Evolutionary conservation across 345 rosid genomes (phyloP), one percentile per base, ranked within the genome.

Genomic region (Clausena lansium): DNA sequence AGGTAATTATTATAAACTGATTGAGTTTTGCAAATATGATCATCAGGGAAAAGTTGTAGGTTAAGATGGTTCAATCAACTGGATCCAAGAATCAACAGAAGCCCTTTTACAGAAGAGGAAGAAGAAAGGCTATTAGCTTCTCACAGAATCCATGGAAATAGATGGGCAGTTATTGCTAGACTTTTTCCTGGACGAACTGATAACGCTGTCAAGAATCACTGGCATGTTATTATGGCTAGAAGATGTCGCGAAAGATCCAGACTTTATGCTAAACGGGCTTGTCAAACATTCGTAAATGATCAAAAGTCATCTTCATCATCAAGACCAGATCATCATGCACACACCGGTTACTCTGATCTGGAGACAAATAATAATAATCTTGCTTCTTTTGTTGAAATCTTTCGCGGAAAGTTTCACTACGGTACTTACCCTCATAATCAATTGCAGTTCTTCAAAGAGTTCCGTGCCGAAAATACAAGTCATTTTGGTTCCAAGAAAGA

Each of bases 141-240:
- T 58, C 99, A 95, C 28, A 79, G 93, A 74, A 85, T 95, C 82
- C 97, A 95, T 33, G 99, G 99, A 22, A 95, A 95, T 70, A 86
- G 91, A 79, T 95, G 99, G 98, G 91, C 99, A 0, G 83, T 91
- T 63, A 95, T 95, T 32, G 93, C 98, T 1, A 86, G 93, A 80
- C 85, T 86, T 38, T 95, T 95, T 60, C 97, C 98, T 0, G 99
- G 99, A 36, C 88, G 99, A 5, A 95, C 99, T 0, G 99, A 95
- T 77, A 95, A 95, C 86, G 97, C 98, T 0, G 98, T 95, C 52
- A 95, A 95, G 93, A 95, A 95, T 82, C 99, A 95, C 50, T 95
- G 97, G 97, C 99, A 95, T 54, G 97, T 95, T 41, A 89, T 95
- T 63, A 95, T 93, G 98, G 99, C 98, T 9, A 85, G 98, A 74